Percentiles rank a stretch among this genome's conserved stretches.
These are phyloP conservation scores for Dionaea muscipula DNA, from an alignment of 179 eudicot species.

Conservation along the genomic window DNA sequence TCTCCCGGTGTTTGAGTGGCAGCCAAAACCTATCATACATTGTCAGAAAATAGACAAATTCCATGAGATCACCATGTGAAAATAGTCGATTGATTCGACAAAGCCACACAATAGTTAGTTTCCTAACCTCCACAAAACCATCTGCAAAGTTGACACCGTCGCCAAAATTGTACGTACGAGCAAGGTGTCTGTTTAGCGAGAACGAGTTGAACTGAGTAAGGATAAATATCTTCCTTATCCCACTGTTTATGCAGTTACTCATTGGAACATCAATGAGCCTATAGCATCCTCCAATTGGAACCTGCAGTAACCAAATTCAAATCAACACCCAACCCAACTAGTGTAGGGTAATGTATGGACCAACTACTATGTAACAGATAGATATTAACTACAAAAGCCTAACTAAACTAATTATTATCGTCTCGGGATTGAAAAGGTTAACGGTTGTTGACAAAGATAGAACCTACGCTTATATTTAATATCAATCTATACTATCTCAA, in stretches of 20 bases:
- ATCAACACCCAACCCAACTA: not conserved
- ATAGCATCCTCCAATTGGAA: conserved; percentile 92
- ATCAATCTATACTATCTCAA: too few relatives aligned
- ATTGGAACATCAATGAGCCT: conserved; percentile 89
- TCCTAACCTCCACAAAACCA: conserved; percentile 84
- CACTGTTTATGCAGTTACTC: conserved; percentile 95
- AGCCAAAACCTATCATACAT: conserved; percentile 51
- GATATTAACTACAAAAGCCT: too few relatives aligned
- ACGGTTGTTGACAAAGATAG: too few relatives aligned
- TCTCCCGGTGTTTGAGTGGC: conserved; percentile 97
- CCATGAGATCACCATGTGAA: too few relatives aligned
- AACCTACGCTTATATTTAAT: too few relatives aligned
- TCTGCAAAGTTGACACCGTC: conserved; percentile 83
- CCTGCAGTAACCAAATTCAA: conserved; percentile 28
- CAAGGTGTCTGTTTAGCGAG: conserved; percentile 82
- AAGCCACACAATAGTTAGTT: not conserved
- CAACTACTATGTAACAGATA: too few relatives aligned
- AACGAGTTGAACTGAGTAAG: conserved; percentile 85
- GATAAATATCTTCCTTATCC: conserved; percentile 72
- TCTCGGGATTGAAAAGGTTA: too few relatives aligned
- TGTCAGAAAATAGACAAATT: too few relatives aligned
- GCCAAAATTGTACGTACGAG: conserved; percentile 74
- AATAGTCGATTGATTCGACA: not conserved
- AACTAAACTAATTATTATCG: too few relatives aligned
- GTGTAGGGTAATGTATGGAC: too few relatives aligned